Evolutionary conservation across 2,329 filamentous ascomycete species (phyloP).

Genomic region (Fusarium sterilihyphosum): DNA sequence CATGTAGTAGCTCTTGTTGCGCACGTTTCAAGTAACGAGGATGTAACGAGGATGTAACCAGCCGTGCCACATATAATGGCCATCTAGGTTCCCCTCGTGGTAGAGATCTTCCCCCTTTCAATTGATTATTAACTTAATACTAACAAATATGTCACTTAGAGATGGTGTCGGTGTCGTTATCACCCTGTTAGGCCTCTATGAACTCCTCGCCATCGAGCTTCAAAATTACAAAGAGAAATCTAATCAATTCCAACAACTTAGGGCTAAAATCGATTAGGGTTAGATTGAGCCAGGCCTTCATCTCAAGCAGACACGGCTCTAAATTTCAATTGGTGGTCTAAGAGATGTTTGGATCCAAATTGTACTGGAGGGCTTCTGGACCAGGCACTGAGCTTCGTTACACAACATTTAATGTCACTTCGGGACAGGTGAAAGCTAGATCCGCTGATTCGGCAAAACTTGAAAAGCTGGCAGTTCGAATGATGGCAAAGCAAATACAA

Average conservation of each 20-base stretch:
- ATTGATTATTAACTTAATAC: rapidly evolving
- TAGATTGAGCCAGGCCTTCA: no score
- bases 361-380: no score
- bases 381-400: no score
- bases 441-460: no score
- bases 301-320: no score
- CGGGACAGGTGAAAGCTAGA: no score
- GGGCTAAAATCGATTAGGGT: neutral
- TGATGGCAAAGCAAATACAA: no score
- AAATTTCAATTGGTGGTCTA: no score
- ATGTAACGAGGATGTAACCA: neutral
- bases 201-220: neutral
- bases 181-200: neutral
- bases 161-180: neutral
- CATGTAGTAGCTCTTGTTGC: neutral
- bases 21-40: neutral
- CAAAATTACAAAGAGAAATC: neutral
- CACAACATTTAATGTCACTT: no score
- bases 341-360: no score
- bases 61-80: no score
- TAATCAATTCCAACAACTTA: neutral
- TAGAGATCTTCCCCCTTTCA: rapidly evolving
- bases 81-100: rapidly evolving
- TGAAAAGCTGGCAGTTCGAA: no score
- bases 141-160: neutral